Evolutionary conservation across 2,329 filamentous ascomycete genomes (phyloP), one percentile per base, ranked within the genome.

Genomic region (Claviceps sp.): DNA sequence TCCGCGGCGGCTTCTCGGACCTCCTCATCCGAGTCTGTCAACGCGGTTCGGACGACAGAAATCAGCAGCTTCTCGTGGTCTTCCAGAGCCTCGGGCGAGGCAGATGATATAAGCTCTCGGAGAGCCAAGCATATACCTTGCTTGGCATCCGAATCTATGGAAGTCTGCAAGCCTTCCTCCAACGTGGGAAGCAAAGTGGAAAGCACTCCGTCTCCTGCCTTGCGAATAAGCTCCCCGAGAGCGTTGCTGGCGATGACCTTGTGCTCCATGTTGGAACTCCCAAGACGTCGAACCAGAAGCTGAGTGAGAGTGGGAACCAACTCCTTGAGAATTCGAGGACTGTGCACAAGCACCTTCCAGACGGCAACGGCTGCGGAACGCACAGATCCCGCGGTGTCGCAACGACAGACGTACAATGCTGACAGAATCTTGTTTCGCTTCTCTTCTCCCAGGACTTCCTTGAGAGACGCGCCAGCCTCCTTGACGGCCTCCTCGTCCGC

Each of bases 211-310:
- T 98, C 93, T 55, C 94, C 93, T 62, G 93, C 91, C 70, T 95
- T 96, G 62, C 93, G 85, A 63, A 98, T 97, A 58, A 98, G 81
- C 66, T 98, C 93, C 63, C 93, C 93, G 52, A 98, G 77, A 48
- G 93, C 89, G 67, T 97, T 97, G 66, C 91, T 91, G 58, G 94
- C 93, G 74, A 98, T 98, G 60, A 95, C 86, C 74, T 96, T 97
- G 69, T 98, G 93, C 67, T 98, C 93, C 84, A 95, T 90, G 64
- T 96, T 97, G 46, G 90, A 86, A 66, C 90, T 97, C 56, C 89
- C 93, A 59, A 98, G 79, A 48, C 93, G 86, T 54, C 88, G 83
- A 65, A 98, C 97, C 60, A 98, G 85, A 57, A 98, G 82, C 66
- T 96, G 90, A 5, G 89, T 95, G 55, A 98, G 83, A 1, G 89